Evolutionary conservation across 192 early-diverging fungal species (phyloP).

Genomic region (Dispira simplex): DNA sequence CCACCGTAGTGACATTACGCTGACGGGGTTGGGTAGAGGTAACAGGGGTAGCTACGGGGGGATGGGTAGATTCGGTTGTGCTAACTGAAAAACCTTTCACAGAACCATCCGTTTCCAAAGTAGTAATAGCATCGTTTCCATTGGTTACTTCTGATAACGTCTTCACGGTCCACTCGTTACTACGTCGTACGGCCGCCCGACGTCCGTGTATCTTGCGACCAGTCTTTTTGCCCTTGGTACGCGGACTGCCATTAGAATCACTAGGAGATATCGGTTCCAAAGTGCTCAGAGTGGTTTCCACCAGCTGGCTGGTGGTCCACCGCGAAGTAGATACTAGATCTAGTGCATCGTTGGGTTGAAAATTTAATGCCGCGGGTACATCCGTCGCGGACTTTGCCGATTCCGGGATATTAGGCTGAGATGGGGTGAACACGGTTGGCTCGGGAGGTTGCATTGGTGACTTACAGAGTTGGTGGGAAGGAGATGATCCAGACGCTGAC

Average conservation of each 20-base stretch:
- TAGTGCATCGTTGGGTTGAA: background rate
- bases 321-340: constrained; percentile 1
- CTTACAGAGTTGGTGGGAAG: too few species aligned
- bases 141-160: constrained; percentile 4
- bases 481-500: too few species aligned
- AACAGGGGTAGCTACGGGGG: too few species aligned
- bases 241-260: background rate
- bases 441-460: background rate
- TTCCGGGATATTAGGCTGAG: background rate
- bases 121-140: background rate
- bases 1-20: too few species aligned
- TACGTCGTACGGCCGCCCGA: background rate
- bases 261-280: background rate
- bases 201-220: background rate
- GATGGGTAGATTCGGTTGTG: too few species aligned
- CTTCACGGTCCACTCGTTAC: background rate
- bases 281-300: background rate
- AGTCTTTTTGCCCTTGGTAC: too few species aligned
- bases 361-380: background rate
- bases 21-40: too few species aligned
- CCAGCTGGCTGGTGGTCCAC: background rate
- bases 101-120: too few species aligned
- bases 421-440: background rate
- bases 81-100: too few species aligned
- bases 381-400: background rate